Conservation (phyloP, 148 eudicot genomes). For the Diospyros kaki region DNA sequence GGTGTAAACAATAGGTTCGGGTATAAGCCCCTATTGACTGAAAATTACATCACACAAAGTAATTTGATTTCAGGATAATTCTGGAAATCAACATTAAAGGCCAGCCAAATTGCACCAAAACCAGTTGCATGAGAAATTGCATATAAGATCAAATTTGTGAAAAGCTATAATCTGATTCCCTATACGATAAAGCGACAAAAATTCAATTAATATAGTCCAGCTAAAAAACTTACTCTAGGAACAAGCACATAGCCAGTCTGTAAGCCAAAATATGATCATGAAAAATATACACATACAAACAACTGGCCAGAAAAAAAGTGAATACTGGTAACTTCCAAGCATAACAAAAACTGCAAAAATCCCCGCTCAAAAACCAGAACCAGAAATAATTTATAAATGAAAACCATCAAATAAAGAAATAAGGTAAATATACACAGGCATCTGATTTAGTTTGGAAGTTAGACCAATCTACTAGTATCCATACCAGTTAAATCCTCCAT, state of each 20-base stretch:
- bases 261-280: no score
- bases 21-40: neutral
- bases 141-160: neutral
- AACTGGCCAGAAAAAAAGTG: no score
- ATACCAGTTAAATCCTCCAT: slow-evolving; percentile 90
- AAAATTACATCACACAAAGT: slow-evolving; percentile 2
- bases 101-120: neutral
- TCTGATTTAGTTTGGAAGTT: slow-evolving; percentile 2
- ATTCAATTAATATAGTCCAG: neutral
- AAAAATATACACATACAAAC: no score
- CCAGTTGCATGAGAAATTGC: neutral
- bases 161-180: no score
- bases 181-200: neutral
- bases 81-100: neutral
- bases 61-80: neutral
- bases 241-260: no score
- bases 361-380: neutral
- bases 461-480: neutral
- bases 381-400: neutral
- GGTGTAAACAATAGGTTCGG: neutral
- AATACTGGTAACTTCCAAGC: no score
- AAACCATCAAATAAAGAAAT: neutral
- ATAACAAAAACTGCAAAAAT: neutral
- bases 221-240: neutral
- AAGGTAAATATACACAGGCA: neutral